Evolutionary conservation across 441 rosid genomes (phyloP).

Genomic region (Breynia disticha): DNA sequence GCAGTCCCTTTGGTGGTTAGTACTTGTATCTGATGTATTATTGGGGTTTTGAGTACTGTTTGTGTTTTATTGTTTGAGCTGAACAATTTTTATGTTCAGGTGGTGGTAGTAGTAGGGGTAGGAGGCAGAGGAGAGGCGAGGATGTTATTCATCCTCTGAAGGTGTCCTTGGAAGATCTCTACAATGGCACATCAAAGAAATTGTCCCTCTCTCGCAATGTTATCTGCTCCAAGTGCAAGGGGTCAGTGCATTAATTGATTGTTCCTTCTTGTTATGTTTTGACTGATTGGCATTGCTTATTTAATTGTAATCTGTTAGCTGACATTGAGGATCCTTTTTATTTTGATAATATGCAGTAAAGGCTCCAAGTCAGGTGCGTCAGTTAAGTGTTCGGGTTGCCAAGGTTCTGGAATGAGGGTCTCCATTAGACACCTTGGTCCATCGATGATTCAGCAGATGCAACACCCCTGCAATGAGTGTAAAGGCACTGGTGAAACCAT

Average conservation of each 20-base stretch:
- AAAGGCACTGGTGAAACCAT: conserved; percentile 92
- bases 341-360: conserved; percentile 42
- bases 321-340: background rate
- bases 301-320: background rate
- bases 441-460: conserved; percentile 96
- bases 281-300: background rate
- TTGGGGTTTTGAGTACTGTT: background rate
- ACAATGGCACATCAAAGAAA: conserved; percentile 73
- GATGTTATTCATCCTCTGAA: conserved; percentile 80
- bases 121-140: conserved; percentile 88
- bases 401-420: conserved; percentile 90
- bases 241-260: conserved; percentile 32
- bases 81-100: conserved; percentile 16
- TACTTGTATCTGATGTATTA: background rate
- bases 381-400: conserved; percentile 75
- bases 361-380: conserved; percentile 96
- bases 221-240: conserved; percentile 78
- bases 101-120: conserved; percentile 70
- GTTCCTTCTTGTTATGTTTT: background rate
- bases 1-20: conserved; percentile 65
- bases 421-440: conserved; percentile 87
- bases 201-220: conserved; percentile 63
- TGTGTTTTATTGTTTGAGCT: no score
- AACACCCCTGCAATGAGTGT: conserved; percentile 89
- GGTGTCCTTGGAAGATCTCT: conserved; percentile 76